Evolutionary conservation across 768 basidiomycete species (phyloP).

Genomic region (Scleroderma bovista): DNA sequence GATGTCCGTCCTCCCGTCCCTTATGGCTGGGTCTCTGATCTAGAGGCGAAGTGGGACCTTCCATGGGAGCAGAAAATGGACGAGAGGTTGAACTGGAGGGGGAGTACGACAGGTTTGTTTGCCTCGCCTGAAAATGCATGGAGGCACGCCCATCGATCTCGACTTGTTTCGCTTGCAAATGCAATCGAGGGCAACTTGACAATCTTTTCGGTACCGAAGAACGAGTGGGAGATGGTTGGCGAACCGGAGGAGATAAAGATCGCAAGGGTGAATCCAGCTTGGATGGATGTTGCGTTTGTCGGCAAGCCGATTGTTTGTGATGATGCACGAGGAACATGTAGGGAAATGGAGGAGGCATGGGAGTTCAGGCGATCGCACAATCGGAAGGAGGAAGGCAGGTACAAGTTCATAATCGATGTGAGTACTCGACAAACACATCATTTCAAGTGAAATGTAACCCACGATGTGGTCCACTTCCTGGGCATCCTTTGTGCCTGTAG

Average conservation of each 20-base stretch:
- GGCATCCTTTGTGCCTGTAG: conserved; percentile 22
- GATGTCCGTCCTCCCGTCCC: conserved; percentile 49
- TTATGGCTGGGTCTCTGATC: conserved; percentile 41
- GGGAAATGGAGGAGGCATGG: conserved; percentile 40
- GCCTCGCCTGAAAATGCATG: conserved; percentile 38
- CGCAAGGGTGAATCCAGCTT: conserved; percentile 42
- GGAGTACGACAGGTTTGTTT: conserved; percentile 63
- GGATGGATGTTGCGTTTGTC: conserved; percentile 56
- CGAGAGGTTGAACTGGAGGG: conserved; percentile 66
- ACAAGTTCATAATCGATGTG: conserved; percentile 59
- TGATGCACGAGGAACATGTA: conserved; percentile 28
- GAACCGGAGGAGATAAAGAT: conserved; percentile 30
- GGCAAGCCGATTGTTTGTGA: conserved; percentile 42
- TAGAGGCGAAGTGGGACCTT: conserved; percentile 44
- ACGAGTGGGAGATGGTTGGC: conserved; percentile 30
- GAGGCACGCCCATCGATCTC: conserved; percentile 45
- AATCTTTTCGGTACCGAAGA: conserved; percentile 32
- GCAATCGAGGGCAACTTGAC: conserved; percentile 34
- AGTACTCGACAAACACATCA: too few species aligned
- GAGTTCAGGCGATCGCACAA: conserved; percentile 43
- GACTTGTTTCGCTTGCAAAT: conserved; percentile 41
- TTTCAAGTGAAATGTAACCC: too few species aligned
- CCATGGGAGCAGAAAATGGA: conserved; percentile 60
- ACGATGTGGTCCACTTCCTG: neutral
- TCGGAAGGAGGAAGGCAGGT: conserved; percentile 43